These are phyloP conservation scores for Harrya chromipes DNA, from an alignment of 768 basidiomycete species.

Conservation along the genomic window DNA sequence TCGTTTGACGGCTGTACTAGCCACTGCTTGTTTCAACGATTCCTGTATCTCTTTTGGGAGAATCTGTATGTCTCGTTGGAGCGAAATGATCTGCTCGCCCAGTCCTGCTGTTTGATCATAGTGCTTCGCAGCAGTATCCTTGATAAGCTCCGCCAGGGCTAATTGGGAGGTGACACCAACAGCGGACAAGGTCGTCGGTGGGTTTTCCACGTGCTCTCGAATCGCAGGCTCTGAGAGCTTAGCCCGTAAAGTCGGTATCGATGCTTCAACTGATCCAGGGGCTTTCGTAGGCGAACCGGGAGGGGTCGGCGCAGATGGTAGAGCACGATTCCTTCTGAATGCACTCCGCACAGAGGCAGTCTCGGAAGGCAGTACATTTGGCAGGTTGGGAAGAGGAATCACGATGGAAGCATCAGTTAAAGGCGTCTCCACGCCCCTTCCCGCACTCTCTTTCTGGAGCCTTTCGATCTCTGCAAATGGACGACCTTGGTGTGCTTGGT, in stretches of 20 bases:
- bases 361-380: constrained; percentile 9
- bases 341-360: constrained; percentile 21
- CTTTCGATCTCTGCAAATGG: constrained; percentile 26
- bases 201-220: constrained; percentile 17
- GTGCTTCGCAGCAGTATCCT: constrained; percentile 34
- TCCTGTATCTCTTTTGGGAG: constrained; percentile 27
- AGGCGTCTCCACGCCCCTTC: constrained; percentile 7
- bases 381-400: constrained; percentile 21
- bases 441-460: constrained; percentile 12
- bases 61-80: constrained; percentile 28
- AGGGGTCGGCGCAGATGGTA: constrained; percentile 4
- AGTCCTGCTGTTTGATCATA: constrained; percentile 35
- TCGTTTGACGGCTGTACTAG: constrained; percentile 1
- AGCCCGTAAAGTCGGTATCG: constrained; percentile 8
- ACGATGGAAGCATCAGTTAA: constrained; percentile 24
- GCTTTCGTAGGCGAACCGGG: constrained; percentile 11
- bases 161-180: constrained; percentile 17
- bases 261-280: background rate
- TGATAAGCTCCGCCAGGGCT: constrained; percentile 33
- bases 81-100: constrained; percentile 33
- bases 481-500: constrained; percentile 9
- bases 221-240: constrained; percentile 21
- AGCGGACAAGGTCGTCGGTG: constrained; percentile 7
- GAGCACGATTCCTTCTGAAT: constrained; percentile 12
- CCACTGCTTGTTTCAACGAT: constrained; percentile 10